phyloP scores from a whole-genome alignment of 331 rosid genomes.

The Malus hybrid region DNA sequence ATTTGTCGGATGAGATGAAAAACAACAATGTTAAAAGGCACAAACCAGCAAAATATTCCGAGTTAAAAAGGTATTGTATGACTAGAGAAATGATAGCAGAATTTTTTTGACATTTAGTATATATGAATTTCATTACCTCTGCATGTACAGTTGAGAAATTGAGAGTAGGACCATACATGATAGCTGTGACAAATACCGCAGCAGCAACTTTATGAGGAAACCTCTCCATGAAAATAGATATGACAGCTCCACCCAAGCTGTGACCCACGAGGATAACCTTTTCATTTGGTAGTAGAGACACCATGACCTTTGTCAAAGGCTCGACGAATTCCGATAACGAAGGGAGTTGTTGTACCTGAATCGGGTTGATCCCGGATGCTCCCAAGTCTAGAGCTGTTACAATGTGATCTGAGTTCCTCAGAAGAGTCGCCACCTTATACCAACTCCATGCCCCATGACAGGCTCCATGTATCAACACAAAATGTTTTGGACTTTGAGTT shows the following conservation, averaged over 20 bases:
- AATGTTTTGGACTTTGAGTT: background rate
- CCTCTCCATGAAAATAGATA: slow-evolving; percentile 19
- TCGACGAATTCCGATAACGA: background rate
- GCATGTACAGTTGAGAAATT: background rate
- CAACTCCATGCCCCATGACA: slow-evolving; percentile 20
- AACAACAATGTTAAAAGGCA: no score
- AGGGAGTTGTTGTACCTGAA: background rate
- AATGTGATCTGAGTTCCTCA: background rate
- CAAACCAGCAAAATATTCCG: no score
- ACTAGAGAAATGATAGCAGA: no score
- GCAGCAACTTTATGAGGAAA: slow-evolving; percentile 32
- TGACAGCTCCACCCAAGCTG: background rate
- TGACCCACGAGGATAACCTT: slow-evolving; percentile 12
- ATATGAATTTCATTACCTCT: slow-evolving; percentile 4
- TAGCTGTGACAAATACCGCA: slow-evolving; percentile 25
- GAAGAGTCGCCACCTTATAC: slow-evolving; percentile 1
- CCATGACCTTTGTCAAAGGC: slow-evolving; percentile 11
- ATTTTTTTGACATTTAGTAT: no score
- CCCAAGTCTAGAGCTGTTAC: slow-evolving; percentile 11
- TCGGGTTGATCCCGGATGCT: slow-evolving; percentile 7
- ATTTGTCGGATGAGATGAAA: no score
- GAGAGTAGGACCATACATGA: slow-evolving; percentile 23
- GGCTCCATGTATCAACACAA: background rate
- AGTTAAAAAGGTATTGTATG: no score
- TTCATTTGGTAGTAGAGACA: slow-evolving; percentile 4